Conservation (phyloP, 2,329 filamentous ascomycete species). For the Hypoxylon sp. region DNA sequence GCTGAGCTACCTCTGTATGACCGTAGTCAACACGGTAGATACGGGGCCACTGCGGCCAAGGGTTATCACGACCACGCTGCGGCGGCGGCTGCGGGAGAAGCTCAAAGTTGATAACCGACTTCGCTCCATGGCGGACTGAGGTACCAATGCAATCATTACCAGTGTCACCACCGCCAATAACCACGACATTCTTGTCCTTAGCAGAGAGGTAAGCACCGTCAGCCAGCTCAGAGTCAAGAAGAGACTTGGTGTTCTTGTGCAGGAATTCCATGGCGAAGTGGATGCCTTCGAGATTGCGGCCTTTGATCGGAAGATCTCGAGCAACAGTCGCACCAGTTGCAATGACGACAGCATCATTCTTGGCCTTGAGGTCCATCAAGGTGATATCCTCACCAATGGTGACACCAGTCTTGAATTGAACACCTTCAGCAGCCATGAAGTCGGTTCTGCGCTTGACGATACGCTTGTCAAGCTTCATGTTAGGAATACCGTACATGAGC, state of each 20-base stretch:
- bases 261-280: slow-evolving; percentile 98
- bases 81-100: slow-evolving; percentile 91
- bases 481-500: slow-evolving; percentile 98
- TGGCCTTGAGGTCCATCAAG: slow-evolving; percentile 78
- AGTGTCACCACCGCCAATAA: slow-evolving; percentile 97
- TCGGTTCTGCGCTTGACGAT: slow-evolving; percentile 95
- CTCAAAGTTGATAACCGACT: slow-evolving; percentile 97
- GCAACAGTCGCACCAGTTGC: slow-evolving; percentile 94
- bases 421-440: slow-evolving; percentile 91
- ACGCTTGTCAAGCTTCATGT: slow-evolving; percentile 99
- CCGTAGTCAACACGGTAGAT: slow-evolving; percentile 99
- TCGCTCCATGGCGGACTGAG: slow-evolving; percentile 93
- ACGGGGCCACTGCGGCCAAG: slow-evolving; percentile 98
- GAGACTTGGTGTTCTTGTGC: slow-evolving; percentile 97
- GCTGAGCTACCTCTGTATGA: slow-evolving; percentile 94
- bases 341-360: slow-evolving; percentile 88
- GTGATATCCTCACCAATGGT: slow-evolving; percentile 82
- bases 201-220: slow-evolving; percentile 93
- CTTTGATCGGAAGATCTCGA: slow-evolving; percentile 91
- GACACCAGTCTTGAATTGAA: slow-evolving; percentile 84
- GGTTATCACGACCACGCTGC: slow-evolving; percentile 93
- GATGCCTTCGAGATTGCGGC: slow-evolving; percentile 88
- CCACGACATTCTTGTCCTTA: slow-evolving; percentile 95
- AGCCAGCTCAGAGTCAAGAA: slow-evolving; percentile 89
- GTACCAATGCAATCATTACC: slow-evolving; percentile 99